Base-by-base conservation (phyloP, 1,284 basidiomycete species). In the Pisolithus thermaeus region DNA sequence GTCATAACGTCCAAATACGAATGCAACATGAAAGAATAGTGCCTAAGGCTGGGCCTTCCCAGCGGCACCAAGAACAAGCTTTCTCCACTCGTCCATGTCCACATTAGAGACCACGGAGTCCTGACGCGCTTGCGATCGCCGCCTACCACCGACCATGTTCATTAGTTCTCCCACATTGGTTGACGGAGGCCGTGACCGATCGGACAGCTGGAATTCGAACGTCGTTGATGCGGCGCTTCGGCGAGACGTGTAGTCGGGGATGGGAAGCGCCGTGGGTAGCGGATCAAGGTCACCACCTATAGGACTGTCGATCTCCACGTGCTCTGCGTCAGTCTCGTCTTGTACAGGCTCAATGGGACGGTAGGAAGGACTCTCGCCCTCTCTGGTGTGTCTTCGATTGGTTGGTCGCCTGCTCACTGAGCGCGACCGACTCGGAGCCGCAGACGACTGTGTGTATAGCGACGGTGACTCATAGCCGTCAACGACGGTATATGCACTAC, bases 31-130 rank as follows among this genome's bases (percentile, higher is more conserved):
- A 27, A 37, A 28, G 18, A 6, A n/a, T 23, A 23, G 16, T 14
- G 12, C 18, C 44, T 45, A 50, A 18, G 18, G 18, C 18, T 1
- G 18, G 18, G 7, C 30, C 36, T 51, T 51, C 11, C 55, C 55
- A 22, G 55, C 55, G 35, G 55, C 55, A 35, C 12, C 46, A 30
- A 56, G 32, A n/a, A 56, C 55, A 32, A 56, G 55, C 36, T 35
- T 56, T 40, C 38, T 51, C 55, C 55, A 56, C 43, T 49, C 53
- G 16, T 56, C 27, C 43, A 52, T 45, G 44, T 56, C 43, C 14
- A 56, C 43, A 37, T 22, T 55, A n/a, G 54, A 55, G 27, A 1
- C 36, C 4, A 40, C 22, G 14, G 55, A 56, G 20, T 56, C 53
- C 28, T 30, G 39, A 27, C 55, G 53, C 32, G 41, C 32, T 18